Evolutionary conservation across 2,329 filamentous ascomycete species (phyloP).

Genomic region (Pyrenophora graminea): DNA sequence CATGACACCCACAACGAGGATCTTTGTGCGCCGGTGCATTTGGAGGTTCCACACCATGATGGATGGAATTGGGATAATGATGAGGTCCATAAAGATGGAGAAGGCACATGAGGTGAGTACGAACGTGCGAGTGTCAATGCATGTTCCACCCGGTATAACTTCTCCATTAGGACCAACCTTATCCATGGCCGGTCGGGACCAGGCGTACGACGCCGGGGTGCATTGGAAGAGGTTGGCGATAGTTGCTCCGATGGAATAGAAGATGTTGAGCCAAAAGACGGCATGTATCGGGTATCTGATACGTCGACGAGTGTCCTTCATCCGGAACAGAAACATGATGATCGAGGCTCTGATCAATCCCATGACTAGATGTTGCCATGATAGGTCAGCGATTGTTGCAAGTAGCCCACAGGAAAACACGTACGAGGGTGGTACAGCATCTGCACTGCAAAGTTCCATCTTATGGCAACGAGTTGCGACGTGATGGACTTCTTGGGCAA

Average conservation of each 20-base stretch:
- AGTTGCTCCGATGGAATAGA: constrained; percentile 41
- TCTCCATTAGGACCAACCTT: constrained; percentile 32
- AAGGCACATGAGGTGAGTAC: constrained; percentile 40
- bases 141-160: constrained; percentile 34
- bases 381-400: constrained; percentile 1
- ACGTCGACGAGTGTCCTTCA: constrained; percentile 38
- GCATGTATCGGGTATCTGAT: constrained; percentile 39
- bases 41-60: constrained; percentile 51
- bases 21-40: constrained; percentile 47
- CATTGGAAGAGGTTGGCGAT: constrained; percentile 45
- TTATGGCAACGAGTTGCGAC: constrained; percentile 31
- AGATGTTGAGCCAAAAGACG: constrained; percentile 43
- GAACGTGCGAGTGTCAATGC: constrained; percentile 42
- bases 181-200: constrained; percentile 38
- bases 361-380: constrained; percentile 24
- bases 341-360: constrained; percentile 45
- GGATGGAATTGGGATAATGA: constrained; percentile 49
- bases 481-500: constrained; percentile 35
- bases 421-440: constrained; percentile 44
- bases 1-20: constrained; percentile 39
- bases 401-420: not conserved
- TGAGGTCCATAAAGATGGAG: constrained; percentile 46
- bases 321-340: constrained; percentile 45
- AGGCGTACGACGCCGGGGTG: constrained; percentile 37
- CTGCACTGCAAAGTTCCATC: constrained; percentile 45